Evolutionary conservation across 306 rosid genomes (phyloP).

Genomic region (Pyrus pyrifolia): DNA sequence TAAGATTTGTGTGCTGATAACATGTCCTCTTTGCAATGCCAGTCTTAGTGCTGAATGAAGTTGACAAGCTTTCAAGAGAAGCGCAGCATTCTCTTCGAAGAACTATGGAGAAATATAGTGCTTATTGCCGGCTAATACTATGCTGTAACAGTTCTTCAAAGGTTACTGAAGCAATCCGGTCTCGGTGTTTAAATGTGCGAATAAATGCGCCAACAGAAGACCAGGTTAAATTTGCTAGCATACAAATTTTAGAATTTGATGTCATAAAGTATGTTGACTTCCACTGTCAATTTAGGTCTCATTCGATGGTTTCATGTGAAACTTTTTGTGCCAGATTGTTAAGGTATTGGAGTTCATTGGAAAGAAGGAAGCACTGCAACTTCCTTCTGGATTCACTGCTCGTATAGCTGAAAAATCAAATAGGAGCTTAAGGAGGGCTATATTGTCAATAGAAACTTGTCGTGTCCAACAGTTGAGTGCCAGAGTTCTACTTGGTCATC

Average conservation of each 20-base stretch:
- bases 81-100: constrained; percentile 92
- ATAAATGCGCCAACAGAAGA: constrained; percentile 79
- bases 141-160: constrained; percentile 96
- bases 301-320: background rate
- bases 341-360: constrained; percentile 67
- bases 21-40: constrained; percentile 24
- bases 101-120: constrained; percentile 93
- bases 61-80: constrained; percentile 91
- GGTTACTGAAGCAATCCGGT: constrained; percentile 93
- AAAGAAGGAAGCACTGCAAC: constrained; percentile 77
- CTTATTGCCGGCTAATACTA: constrained; percentile 81
- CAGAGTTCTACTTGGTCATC: constrained; percentile 3
- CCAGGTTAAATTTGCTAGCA: constrained; percentile 37
- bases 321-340: constrained; percentile 43
- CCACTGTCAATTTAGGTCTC: background rate
- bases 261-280: background rate
- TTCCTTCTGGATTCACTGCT: constrained; percentile 69
- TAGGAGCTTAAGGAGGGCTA: constrained; percentile 77
- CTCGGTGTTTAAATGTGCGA: constrained; percentile 85
- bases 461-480: constrained; percentile 79
- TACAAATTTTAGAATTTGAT: background rate
- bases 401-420: constrained; percentile 79
- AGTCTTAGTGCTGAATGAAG: constrained; percentile 88
- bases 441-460: constrained; percentile 82
- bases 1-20: constrained; percentile 10